Conservation (phyloP, 2,329 filamentous ascomycete species). For the Xylariomycetidae sp. region DNA sequence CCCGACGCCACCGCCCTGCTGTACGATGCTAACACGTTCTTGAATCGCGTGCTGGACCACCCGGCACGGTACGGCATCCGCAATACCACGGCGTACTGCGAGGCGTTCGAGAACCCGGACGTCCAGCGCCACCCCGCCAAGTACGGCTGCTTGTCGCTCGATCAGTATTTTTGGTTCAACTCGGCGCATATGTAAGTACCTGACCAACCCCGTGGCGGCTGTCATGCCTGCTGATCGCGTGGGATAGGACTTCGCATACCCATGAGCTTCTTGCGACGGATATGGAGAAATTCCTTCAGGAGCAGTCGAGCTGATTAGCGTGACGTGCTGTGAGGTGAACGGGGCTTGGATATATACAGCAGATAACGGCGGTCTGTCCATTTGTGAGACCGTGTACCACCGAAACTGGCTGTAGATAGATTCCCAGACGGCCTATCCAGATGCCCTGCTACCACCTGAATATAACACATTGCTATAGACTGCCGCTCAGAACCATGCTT, state of each 20-base stretch:
- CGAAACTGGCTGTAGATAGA: no score
- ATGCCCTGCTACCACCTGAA: no score
- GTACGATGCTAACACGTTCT: constrained; percentile 27
- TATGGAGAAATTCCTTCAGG: constrained; percentile 7
- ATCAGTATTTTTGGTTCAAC: constrained; percentile 28
- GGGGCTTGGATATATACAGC: no score
- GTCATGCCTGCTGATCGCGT: constrained; percentile 2
- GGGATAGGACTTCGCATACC: constrained; percentile 10
- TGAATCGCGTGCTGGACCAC: constrained; percentile 24
- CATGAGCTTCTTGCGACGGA: constrained; percentile 13
- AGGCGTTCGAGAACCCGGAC: constrained; percentile 17
- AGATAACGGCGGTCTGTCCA: no score
- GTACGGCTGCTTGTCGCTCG: constrained; percentile 23
- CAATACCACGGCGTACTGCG: constrained; percentile 24
- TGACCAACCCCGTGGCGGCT: not conserved
- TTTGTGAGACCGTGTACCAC: no score
- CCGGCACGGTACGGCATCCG: constrained; percentile 19
- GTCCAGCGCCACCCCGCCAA: constrained; percentile 15
- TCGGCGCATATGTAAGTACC: constrained; percentile 20
- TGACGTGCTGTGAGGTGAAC: no score
- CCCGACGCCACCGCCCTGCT: constrained; percentile 16
- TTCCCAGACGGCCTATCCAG: no score
- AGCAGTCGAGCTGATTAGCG: no score
- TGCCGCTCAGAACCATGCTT: no score
- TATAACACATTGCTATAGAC: no score